phyloP scores from a whole-genome alignment of 192 early-diverging fungal species.

The Backusella macrospora region DNA sequence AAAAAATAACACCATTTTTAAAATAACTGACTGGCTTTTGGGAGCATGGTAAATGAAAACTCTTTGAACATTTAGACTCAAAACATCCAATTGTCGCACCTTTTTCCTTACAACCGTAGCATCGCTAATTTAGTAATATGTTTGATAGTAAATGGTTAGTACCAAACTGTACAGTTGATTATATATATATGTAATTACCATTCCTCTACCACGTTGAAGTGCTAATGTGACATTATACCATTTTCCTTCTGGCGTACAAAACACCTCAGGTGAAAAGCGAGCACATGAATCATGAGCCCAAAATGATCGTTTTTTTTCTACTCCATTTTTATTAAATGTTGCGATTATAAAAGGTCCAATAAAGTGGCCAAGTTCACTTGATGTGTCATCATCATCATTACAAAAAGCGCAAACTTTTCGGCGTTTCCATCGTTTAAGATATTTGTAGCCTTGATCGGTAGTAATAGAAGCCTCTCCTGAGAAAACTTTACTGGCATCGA shows the following conservation, averaged over 20 bases:
- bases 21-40: conserved; percentile 70
- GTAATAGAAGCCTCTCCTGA: conserved; percentile 43
- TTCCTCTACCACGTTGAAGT: conserved; percentile 67
- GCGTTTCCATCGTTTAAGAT: conserved; percentile 51
- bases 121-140: conserved; percentile 50
- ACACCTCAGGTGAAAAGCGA: conserved; percentile 82
- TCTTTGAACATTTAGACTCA: conserved; percentile 77
- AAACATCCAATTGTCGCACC: conserved; percentile 92
- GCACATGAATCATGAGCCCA: conserved; percentile 91
- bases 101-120: conserved; percentile 72
- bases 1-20: conserved; percentile 82
- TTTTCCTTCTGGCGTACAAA: conserved; percentile 60
- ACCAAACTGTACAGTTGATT: no score
- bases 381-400: conserved; percentile 60
- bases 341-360: conserved; percentile 65
- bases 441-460: conserved; percentile 49
- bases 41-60: conserved; percentile 84
- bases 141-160: conserved; percentile 1
- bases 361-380: conserved; percentile 49
- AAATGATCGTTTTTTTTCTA: conserved; percentile 56
- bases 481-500: conserved; percentile 37
- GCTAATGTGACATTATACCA: conserved; percentile 90
- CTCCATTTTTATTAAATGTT: conserved; percentile 54
- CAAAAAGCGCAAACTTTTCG: conserved; percentile 71
- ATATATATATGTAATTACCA: conserved; percentile 48